Evolutionary conservation across 805 yeast genomes (phyloP), one percentile per base, ranked within the genome.

Genomic region (Candida fluviatilis): DNA sequence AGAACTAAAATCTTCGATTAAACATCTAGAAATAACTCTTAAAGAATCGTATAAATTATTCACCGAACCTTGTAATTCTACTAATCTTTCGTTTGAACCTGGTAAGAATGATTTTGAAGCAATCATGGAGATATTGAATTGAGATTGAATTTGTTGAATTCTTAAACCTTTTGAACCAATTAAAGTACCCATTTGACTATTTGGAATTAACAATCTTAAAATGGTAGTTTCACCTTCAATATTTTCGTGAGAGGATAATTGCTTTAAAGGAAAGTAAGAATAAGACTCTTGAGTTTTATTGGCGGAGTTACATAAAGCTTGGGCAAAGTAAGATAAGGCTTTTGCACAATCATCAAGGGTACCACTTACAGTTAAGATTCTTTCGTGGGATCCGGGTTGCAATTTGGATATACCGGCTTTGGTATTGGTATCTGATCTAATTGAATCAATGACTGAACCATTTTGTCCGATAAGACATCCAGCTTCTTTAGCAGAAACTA

Each of bases 391-490:
- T 15, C 95, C 93, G 11, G 81, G 82, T 25, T 80, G 78, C 28
- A 84, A 80, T 51, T 82, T 83, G 11, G 95, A 82, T 33, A 89
- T 87, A 13, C 95, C 95, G 4, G 95, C 95, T 55, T 83, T 85
- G 42, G 89, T 88, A 39, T 75, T 74, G 21, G 91, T 84, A 41
- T 75, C 75, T 35, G 78, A 87, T 47, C 96, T 73, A 34, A 89
- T 77, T 25, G 75, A 71, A 39, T 89, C 84, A 43, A 89, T 88
- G 39, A 82, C 82, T 35, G 73, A 69, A 33, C 96, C 96, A 47
- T 78, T 83, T 48, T 84, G 84, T 38, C 96, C 96, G 50, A 89
- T 89, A 45, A 89, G 78, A 44, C 88, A 84, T 13, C 96, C 96
- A 10, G 95, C 90, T 59, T 89, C 96, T 54, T 82, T 84, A 39